A percentile compares a stretch with the other conserved stretches of the same genome.
Evolutionary conservation across 179 eudicot genomes (phyloP).

Genomic region (Beta lomatogona): DNA sequence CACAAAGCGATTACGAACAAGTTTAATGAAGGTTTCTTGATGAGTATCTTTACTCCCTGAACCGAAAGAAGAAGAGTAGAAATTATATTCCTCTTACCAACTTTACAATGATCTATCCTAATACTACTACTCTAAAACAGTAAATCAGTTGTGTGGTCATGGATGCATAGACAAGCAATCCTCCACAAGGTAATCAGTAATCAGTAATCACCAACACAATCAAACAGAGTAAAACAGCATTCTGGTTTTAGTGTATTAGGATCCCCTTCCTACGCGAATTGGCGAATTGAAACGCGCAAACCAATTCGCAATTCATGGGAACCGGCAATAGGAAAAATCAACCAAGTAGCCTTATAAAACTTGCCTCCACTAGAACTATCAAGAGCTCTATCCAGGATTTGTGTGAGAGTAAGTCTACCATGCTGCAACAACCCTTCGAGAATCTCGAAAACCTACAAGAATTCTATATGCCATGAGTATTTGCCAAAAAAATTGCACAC

Average conservation of each 20-base stretch:
- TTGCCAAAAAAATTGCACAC: neutral
- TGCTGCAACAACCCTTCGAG: constrained; percentile 83
- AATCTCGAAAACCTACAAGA: constrained; percentile 54
- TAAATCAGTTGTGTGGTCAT: constrained; percentile 1
- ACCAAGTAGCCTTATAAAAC: constrained; percentile 7
- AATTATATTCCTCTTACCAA: neutral
- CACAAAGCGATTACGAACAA: constrained; percentile 58
- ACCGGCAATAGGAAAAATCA: no score
- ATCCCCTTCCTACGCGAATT: no score
- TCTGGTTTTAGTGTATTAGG: no score
- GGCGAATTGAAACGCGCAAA: no score
- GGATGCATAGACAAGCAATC: neutral
- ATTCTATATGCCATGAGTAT: neutral
- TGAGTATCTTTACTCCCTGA: constrained; percentile 44
- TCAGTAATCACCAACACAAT: neutral
- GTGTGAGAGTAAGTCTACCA: constrained; percentile 81
- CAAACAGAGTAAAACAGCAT: neutral
- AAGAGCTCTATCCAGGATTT: constrained; percentile 64
- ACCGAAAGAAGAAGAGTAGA: neutral
- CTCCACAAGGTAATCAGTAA: neutral
- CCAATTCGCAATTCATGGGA: no score
- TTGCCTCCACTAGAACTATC: constrained; percentile 51
- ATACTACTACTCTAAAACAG: neutral
- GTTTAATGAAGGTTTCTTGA: constrained; percentile 58
- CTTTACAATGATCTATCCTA: neutral